phyloP scores from a whole-genome alignment of 2,329 filamentous ascomycete species.

The Ophiostoma australiae region DNA sequence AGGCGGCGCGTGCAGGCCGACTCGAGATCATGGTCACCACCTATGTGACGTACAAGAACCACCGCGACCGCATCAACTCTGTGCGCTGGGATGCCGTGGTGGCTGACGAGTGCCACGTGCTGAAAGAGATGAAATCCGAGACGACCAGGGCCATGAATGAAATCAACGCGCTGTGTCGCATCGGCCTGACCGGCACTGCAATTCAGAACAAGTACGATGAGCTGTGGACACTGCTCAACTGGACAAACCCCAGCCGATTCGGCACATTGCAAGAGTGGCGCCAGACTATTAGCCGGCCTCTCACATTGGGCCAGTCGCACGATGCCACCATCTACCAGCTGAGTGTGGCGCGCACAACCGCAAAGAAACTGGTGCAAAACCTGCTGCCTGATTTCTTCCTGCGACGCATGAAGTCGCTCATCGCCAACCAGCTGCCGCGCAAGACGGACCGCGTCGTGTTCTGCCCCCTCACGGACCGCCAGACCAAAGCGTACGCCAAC shows the following conservation, averaged over 20 bases:
- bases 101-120: constrained; percentile 85
- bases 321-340: constrained; percentile 82
- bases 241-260: constrained; percentile 80
- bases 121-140: constrained; percentile 75
- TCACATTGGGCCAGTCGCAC: constrained; percentile 86
- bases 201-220: constrained; percentile 99
- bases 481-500: constrained; percentile 76
- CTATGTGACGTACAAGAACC: constrained; percentile 82
- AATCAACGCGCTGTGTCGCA: constrained; percentile 84
- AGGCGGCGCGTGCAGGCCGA: constrained; percentile 67
- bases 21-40: constrained; percentile 92
- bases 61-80: constrained; percentile 68
- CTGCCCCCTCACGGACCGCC: constrained; percentile 78
- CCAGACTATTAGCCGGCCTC: constrained; percentile 67
- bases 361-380: constrained; percentile 78
- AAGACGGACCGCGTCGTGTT: constrained; percentile 95
- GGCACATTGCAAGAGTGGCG: constrained; percentile 69
- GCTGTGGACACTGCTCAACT: constrained; percentile 91
- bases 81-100: constrained; percentile 91
- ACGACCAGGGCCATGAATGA: constrained; percentile 83
- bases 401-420: constrained; percentile 85
- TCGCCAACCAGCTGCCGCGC: constrained; percentile 86
- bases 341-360: constrained; percentile 72
- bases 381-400: constrained; percentile 86
- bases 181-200: constrained; percentile 89